A percentile compares a stretch with the other conserved stretches of the same genome.
Evolutionary conservation across 148 eudicot species (phyloP).

Genomic region (Dysphania ambrosioides): DNA sequence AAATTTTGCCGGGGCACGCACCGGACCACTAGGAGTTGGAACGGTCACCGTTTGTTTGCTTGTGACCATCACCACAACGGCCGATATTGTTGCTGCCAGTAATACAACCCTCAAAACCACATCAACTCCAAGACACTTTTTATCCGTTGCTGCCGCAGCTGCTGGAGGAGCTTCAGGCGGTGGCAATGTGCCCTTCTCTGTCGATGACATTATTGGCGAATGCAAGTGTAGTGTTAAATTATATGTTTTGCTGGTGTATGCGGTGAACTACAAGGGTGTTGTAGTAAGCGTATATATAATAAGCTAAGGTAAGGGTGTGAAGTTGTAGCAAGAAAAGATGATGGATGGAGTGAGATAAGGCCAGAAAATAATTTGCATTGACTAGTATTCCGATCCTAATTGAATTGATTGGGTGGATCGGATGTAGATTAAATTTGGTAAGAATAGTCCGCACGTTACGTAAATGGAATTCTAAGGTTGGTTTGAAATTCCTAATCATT

Average conservation of each 20-base stretch:
- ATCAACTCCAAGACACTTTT: constrained; percentile 26
- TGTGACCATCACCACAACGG: constrained; percentile 53
- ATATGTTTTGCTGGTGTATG: neutral
- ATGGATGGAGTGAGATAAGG: neutral
- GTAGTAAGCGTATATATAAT: constrained; percentile 12
- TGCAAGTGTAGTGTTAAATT: too few relatives aligned
- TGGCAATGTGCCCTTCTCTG: constrained; percentile 23
- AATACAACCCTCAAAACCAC: constrained; percentile 39
- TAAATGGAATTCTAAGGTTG: constrained; percentile 12
- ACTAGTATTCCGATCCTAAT: neutral
- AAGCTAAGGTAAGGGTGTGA: too few relatives aligned
- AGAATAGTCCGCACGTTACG: constrained; percentile 15
- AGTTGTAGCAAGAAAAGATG: neutral
- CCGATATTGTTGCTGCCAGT: constrained; percentile 37
- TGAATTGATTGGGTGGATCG: neutral
- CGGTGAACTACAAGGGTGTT: neutral
- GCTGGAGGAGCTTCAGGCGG: neutral
- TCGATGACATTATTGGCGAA: neutral
- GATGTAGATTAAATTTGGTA: neutral
- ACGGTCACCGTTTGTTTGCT: constrained; percentile 38
- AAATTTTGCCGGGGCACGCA: constrained; percentile 4
- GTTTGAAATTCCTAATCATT: neutral
- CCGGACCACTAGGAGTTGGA: constrained; percentile 19
- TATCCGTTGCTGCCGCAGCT: neutral
- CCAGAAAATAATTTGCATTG: neutral